Evolutionary conservation across 345 rosid species (phyloP), one percentile per base, ranked within the genome.

Genomic region (Stellera chamaejasme): DNA sequence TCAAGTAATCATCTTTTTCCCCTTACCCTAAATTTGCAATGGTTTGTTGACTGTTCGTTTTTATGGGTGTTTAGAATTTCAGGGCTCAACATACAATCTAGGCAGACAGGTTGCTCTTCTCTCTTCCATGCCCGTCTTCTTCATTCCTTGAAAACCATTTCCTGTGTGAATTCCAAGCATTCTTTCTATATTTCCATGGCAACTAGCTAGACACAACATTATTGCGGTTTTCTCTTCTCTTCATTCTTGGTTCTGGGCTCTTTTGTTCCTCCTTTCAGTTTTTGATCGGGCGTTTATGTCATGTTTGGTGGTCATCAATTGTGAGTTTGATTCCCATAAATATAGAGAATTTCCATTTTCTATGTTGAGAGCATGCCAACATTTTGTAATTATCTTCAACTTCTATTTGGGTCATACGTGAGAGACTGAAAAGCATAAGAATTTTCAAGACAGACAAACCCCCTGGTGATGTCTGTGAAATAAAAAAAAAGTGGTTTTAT

Each of bases 31-130:
- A 65, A 67, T 62, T 63, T 61, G 63, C 6, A n/a, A 67, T 79
- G 76, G 78, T 65, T 78, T 69, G 60, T 27, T 44, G 42, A 10
- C 19, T 3, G 55, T 62, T 60, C 23, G 51, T 60, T 28, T 62
- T 47, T 55, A 72, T 69, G 81, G 63, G 58, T 60, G 70, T 64
- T 49, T 66, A 48, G 69, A 46, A 26, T 60, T 54, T 58, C 54
- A 32, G 39, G 7, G 5, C 39, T 8, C 39, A 32, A 32, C 39
- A 32, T 32, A 32, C 39, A 19, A 19, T 1, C 23, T 42, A 14
- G 26, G 42, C 14, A 15, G 19, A 49, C 16, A 44, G 15, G 45
- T 51, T 47, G 9, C 8, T 46, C 62, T 52, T 51, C 28, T 14
- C 41, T 23, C 16, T 51, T 61, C 62, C 48, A 45, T 67, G 74